Base-by-base conservation (phyloP, 495 filamentous ascomycete genomes). In the Aspergillus wentii region DNA sequence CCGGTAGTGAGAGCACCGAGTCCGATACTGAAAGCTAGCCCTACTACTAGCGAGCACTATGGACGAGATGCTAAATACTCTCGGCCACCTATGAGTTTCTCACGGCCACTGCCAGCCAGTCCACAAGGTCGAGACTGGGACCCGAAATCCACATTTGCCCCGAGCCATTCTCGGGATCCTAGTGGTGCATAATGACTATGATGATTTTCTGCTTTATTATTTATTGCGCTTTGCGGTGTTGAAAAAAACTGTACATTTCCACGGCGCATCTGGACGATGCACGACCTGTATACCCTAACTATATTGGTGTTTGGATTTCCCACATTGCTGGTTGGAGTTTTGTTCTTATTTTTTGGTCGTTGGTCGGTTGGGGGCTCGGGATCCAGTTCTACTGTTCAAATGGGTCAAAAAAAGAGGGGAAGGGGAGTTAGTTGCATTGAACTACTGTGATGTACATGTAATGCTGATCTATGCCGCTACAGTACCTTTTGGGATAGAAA, bases 71-170 rank as follows among this genome's bases (percentile, higher is more conserved):
- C 71, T 1, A 57, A 66, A 30, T 82, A 82, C 49, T 59, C 61
- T 13, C 74, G 64, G 25, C 79, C 79, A 0, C 68, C 68, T 5
- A 62, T 75, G 58, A 80, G 75, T 41, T 82, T 82, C 53, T 80
- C 76, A 0, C 66, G 64, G 3, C 79, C 79, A 4, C 66, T 71
- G 30, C 66, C 75, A 8, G 76, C 74, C 10, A 66, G 51, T n/a
- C 51, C 54, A 14, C 25, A 16, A 8, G 49, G 39, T 4, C 60
- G 52, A 17, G 60, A 60, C 2, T 72, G 68, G 68, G 64, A 70
- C 40, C 64, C 61, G 0, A 40, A 56, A 18, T 17, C 57, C 11
- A 64, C 61, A 1, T 72, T 63, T 57, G 68, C 68, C 6, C 51
- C 27, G 14, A 51, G 47, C 1, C 33, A 50, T 29, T 22, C 40